Base-by-base conservation (phyloP, 2,329 filamentous ascomycete genomes). In the Xylariaceae sp. region DNA sequence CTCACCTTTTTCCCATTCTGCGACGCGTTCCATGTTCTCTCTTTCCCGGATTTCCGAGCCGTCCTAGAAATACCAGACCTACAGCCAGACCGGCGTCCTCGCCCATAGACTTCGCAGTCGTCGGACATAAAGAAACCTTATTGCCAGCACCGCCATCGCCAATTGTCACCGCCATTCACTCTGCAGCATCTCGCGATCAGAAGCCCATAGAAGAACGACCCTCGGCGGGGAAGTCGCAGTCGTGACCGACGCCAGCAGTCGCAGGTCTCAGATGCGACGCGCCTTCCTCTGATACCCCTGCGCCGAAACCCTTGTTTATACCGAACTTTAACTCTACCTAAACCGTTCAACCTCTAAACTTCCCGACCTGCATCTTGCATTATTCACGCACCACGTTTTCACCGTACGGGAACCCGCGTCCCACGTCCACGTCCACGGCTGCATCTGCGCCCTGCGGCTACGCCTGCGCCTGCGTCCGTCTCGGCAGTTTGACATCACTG, bases 211-310 rank as follows among this genome's bases (percentile, higher is more conserved):
- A 66, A 65, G 34, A 61, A 61, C 63, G 50, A 15, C 54, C 48
- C 58, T 51, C 8, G 11, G 49, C 50, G 47, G 17, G 35, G 49
- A 51, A n/a, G 11, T 35, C 49, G 13, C 8, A 44, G 53, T 55
- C 55, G 54, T 61, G 48, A 59, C 55, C 60, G 56, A 9, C 8
- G 42, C 58, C 55, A 18, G 17, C 17, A 18, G 17, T 18, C 55
- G 63, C 63, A 62, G 57, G 67, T 67, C 56, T 65, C 63, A 62
- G 57, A 67, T 67, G 67, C 66, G 64, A 60, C 60, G 35, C 59
- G 53, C 57, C 56, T 61, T 65, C 56, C 55, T 50, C 60, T 66
- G 49, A 56, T 47, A 39, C 42, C 56, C 56, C 23, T 30, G 23
- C 23, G 23, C 23, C 23, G 4, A 5, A 30, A 53, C 11, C 53